Base-by-base conservation (phyloP, 2,329 filamentous ascomycete genomes). In the Aureobasidium uvarum region DNA sequence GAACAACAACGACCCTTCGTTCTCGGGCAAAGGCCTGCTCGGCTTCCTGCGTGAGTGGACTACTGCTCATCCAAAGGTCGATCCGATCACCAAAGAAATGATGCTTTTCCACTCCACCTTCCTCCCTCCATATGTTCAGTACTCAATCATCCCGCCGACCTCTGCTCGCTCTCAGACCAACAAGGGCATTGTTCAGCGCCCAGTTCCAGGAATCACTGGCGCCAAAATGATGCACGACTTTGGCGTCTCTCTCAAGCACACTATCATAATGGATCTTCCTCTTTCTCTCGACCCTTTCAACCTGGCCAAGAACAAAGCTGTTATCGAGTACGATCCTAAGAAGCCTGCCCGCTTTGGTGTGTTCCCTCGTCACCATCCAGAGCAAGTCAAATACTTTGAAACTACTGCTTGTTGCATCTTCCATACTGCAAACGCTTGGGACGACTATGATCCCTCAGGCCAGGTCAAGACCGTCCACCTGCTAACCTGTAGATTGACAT, bases 201-300 rank as follows among this genome's bases (percentile, higher is more conserved):
- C 86, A 0, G 80, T 91, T 0, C 83, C 86, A 0, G 87, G 87
- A 0, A 80, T 90, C 31, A 78, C 79, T 4, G 84, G 84, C 1
- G 84, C 87, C 1, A 89, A 88, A 72, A 88, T 91, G 83, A 91
- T 91, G 87, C 89, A 91, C 71, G 88, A 91, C 72, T 91, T 90
- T 74, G 88, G 88, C 16, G 87, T 88, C 1, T 89, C 87, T 1
- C 80, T 77, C 5, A 74, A 72, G 5, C 82, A 89, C 70, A 89
- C 87, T 0, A 77, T 90, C 43, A 89, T 91, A 64, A 82, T 91
- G 76, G 88, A 91, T 70, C 78, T 90, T 11, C 89, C 89, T 0
- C 77, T 91, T 0, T 85, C 84, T 0, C 77, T 91, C 1, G 84
- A 89, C 66, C 87, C 87, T 0, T 72, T 85, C 46, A 89, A 89